Percentiles rank a stretch among this genome's conserved stretches.
These are phyloP conservation scores for Ophiostoma populinum DNA, from an alignment of 2,329 filamentous ascomycete genomes.

Conservation along the genomic window DNA sequence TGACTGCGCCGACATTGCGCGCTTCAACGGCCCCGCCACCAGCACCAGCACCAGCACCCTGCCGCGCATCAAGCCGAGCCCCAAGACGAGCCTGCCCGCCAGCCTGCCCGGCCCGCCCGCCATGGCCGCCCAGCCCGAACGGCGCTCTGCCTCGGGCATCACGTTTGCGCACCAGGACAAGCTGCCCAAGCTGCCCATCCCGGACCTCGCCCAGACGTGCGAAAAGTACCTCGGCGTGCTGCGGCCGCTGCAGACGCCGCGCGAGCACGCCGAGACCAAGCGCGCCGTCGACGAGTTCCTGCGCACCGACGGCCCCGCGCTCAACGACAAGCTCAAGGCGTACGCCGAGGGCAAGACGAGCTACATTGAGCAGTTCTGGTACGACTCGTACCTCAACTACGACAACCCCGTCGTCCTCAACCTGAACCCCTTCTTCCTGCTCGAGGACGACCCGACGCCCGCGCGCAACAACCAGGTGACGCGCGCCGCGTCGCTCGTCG, in stretches of 20 bases:
- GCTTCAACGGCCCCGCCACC: conserved; percentile 12
- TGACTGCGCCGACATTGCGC: conserved; percentile 18
- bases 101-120: neutral
- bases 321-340: conserved; percentile 78
- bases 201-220: conserved; percentile 63
- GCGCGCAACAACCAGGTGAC: conserved; percentile 94
- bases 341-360: conserved; percentile 85
- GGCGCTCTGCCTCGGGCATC: conserved; percentile 46
- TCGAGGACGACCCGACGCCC: conserved; percentile 94
- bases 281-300: conserved; percentile 72
- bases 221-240: conserved; percentile 65
- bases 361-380: conserved; percentile 99
- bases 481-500: conserved; percentile 75
- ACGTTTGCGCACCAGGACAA: conserved; percentile 83
- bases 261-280: conserved; percentile 71
- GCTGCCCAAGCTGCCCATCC: conserved; percentile 83
- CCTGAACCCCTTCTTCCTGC: conserved; percentile 90
- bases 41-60: conserved; percentile 7
- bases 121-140: conserved; percentile 27
- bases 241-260: conserved; percentile 59
- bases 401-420: conserved; percentile 97
- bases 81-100: conserved; percentile 6
- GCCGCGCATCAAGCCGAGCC: conserved; percentile 10
- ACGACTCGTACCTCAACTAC: conserved; percentile 95
- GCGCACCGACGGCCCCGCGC: conserved; percentile 57